Evolutionary conservation across 371 early-diverging fungal genomes (phyloP), one percentile per base, ranked within the genome.

Genomic region (Thermomucor indicae-seudaticae): DNA sequence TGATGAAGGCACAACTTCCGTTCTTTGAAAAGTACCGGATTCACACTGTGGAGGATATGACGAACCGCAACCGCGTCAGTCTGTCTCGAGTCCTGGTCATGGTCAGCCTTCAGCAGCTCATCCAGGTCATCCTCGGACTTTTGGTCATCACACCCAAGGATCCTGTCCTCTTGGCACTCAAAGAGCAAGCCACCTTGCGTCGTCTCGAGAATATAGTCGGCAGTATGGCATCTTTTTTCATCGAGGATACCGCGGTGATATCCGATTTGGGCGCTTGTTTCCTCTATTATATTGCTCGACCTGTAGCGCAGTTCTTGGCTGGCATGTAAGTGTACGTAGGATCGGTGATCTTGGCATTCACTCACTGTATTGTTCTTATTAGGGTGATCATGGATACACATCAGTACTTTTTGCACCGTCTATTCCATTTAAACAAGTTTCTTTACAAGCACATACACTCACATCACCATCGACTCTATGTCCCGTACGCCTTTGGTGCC

Each of bases 321-420:
- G 72, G 51, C 44, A 65, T 70, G 67, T 67, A 63, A 60, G 58
- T 53, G 35, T n/a, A 22, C 17, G 31, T 27, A 27, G 8, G 24
- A 8, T 40, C 49, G 49, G 49, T 29, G 24, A 40, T 38, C 28
- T 23, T 49, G 49, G 30, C 49, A 49, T 27, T 31, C 16, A 12
- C 43, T 43, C 7, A 5, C 6, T 25, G 43, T 43, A 44, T 25
- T 44, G 5, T 45, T 29, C 34, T 44, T 50, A 14, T 43, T 56
- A 79, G 79, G 79, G 17, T 78, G 10, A 60, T 83, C 46, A 64
- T 84, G 55, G 85, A 84, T 55, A 72, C 78, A 1, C 82, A 79
- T 62, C 79, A 90, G 63, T 90, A 90, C 67, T 86, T 87, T 69
- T 72, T 88, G 44, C 90, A 90, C 60, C 81, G 89, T 39, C 68